These are phyloP conservation scores for Acanthamoeba lenticulata DNA, from an alignment of 208 protist genomes.

Conservation along the genomic window DNA sequence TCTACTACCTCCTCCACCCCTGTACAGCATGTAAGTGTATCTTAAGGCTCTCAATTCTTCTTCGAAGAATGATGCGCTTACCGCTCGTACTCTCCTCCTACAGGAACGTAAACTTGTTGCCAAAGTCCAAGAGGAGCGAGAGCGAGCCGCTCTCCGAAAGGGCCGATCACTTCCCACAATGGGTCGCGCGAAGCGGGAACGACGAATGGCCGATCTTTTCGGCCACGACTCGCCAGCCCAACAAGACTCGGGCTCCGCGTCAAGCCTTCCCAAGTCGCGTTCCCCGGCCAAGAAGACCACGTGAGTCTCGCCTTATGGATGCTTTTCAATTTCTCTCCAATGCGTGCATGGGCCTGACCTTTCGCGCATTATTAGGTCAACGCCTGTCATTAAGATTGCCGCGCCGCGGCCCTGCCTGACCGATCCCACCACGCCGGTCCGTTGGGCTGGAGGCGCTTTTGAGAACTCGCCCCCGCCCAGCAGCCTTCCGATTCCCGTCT, in stretches of 20 bases:
- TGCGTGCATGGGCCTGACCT: no score
- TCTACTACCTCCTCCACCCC: no score
- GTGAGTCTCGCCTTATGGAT: no score
- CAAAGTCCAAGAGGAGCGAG: background rate
- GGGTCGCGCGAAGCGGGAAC: background rate
- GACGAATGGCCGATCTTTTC: background rate
- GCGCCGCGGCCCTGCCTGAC: background rate
- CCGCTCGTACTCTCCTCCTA: background rate
- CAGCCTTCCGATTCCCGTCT: background rate
- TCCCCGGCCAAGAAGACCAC: no score
- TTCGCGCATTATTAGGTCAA: no score
- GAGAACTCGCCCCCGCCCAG: background rate
- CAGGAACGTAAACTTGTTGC: background rate
- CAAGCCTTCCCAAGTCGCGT: background rate
- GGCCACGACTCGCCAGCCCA: background rate
- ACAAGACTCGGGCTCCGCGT: background rate
- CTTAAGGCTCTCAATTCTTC: background rate
- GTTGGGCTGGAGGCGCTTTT: conserved; percentile 9
- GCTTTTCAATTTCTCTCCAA: no score
- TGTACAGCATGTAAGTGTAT: no score
- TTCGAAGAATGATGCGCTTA: background rate
- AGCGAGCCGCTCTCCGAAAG: background rate
- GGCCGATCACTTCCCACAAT: conserved; percentile 2
- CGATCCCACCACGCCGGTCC: background rate
- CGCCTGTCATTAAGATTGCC: background rate